Base-by-base conservation (phyloP, 2,329 filamentous ascomycete species). In the Aspergillus tubingensis region DNA sequence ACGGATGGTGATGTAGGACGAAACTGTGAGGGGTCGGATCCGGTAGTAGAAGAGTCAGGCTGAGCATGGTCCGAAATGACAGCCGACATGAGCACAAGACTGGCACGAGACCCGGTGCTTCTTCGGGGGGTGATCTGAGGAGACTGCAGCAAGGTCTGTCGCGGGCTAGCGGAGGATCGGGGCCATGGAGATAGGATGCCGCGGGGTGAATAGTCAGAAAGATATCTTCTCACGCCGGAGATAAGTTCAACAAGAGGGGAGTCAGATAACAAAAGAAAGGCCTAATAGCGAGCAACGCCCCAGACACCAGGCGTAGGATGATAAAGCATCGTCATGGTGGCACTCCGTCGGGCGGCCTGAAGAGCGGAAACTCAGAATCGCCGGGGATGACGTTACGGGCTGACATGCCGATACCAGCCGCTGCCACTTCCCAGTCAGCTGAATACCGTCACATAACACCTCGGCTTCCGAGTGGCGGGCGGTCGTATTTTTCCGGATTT, bases 321-420 rank as follows among this genome's bases (percentile, higher is more conserved):
- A 55, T 57, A 32, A 30, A 53, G 41, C 41, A 63, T 54, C 58
- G 61, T 62, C 64, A 60, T 63, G 55, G 57, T 56, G 54, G 52
- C 64, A 43, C 63, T 63, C 49, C 21, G n/a, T 21, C 27, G 30
- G 66, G 65, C 68, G 60, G 52, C 64, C 54, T 64, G 52, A 41
- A 59, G 54, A 43, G 64, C 62, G 59, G 64, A 58, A 62, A 57
- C 36, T 43, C 52, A 56, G 51, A 47, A 30, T 52, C 53, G 50
- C 49, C 58, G 60, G 57, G 36, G 58, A 55, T 56, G 53, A 58
- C 38, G 60, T 62, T 69, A 70, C 65, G 54, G 55, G 38, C 61
- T 72, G 67, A 74, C 72, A 61, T 71, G 72, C 72, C 72, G 72
- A 74, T 74, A 74, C 72, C 65, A 62, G 57, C 64, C 32, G 32